Evolutionary conservation across 1,284 basidiomycete species (phyloP), one percentile per base, ranked within the genome.

Genomic region (Rhodotorula sp.): DNA sequence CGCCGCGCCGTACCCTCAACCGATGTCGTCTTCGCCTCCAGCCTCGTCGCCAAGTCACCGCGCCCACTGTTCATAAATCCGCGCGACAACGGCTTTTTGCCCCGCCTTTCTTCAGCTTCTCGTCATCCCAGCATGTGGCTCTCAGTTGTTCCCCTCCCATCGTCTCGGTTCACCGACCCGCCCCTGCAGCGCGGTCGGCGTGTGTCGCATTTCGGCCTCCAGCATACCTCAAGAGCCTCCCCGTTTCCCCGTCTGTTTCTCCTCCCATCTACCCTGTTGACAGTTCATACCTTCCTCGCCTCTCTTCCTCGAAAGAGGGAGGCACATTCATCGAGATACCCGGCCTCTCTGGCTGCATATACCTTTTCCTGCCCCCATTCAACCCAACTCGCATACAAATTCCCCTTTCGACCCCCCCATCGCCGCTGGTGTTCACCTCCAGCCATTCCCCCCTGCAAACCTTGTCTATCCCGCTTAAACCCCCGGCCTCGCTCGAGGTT

Each of bases 211-310:
- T 12, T 43, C 39, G 26, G 54, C 54, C 14, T 31, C n/a, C 54
- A 16, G 6, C 54, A 56, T 56, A 56, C 54, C 54, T n/a, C 52
- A 23, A 51, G 49, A 21, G 14, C 29, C 54, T 26, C 54, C 34
- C 34, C 54, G 16, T 56, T 26, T 18, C 18, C 18, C 18, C 29
- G 54, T 56, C 26, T 29, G n/a, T 15, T 56, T 29, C 29, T 26
- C 54, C 21, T 52, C 51, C 8, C 51, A 21, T 23, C 12, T n/a
- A 21, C 51, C 54, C n/a, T 56, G 54, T 56, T 56, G 54, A 56
- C 54, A 56, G 54, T 56, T 26, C 54, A 56, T 56, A 56, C 54
- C 54, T 56, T 56, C 54, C 26, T 56, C 54, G 54, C 26, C 49
- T n/a, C 52, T 26, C 52, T 23, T 15, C 20, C 52, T 26, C 52